Base-by-base conservation (phyloP, 495 filamentous ascomycete genomes). In the Penicillium daleae region DNA sequence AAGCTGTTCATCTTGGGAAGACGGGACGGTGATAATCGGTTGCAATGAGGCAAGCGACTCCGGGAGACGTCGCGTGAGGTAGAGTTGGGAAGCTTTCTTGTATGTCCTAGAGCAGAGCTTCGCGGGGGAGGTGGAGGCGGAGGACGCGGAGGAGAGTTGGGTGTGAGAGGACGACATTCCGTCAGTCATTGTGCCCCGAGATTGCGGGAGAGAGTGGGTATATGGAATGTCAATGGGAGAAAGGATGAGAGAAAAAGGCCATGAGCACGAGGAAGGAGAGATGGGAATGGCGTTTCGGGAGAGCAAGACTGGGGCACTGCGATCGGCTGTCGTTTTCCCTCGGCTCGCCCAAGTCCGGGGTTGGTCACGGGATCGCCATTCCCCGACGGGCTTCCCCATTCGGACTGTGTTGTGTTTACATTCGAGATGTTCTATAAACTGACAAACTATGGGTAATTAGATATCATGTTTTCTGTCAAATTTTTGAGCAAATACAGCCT, bases 41-140 rank as follows among this genome's bases (percentile, higher is more conserved):
- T 93, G 80, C 31, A 98, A 83, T 2, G 86, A 89, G 4, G 87
- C 86, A n/a, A 97, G 81, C 0, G 94, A 91, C 76, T 98, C 95
- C 63, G 89, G 88, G 44, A 98, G 81, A 12, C 94, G 89, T 69
- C 94, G 92, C 69, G 96, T 98, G 42, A 99, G 79, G 76, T 94
- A 99, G 7, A 97, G 86, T 61, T 92, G 89, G 12, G 91, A 92
- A 48, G 94, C 90, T 77, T 94, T 91, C 62, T 93, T 89, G 78
- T 97, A 97, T 48, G 78, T 80, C 62, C 76, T 77, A 55, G 79
- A 82, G 71, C 77, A 82, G 5, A 90, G 83, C 73, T 92, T 93
- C 65, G 88, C 83, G 51, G 86, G 74, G 39, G 81, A 80, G 29
- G 83, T 70, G 48, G 82, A 79, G 54, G 79, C 19, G 50, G 56